These are phyloP conservation scores for Cunninghamia lanceolata DNA, from an alignment of 75 land plant genomes.

Conservation along the genomic window DNA sequence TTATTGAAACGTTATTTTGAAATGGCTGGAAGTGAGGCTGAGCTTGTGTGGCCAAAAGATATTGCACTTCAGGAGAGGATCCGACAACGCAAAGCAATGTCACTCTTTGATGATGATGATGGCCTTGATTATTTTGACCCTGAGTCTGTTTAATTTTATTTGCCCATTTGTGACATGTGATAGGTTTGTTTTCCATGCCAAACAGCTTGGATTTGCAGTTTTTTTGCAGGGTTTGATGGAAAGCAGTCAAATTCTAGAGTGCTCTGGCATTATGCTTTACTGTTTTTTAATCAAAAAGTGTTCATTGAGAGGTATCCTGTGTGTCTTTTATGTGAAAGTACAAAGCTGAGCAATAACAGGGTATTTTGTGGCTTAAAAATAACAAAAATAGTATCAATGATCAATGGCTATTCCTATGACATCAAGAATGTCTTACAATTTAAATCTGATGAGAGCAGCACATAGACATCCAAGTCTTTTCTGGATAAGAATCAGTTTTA, in stretches of 20 bases:
- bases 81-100: neutral
- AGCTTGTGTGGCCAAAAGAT: constrained; percentile 58
- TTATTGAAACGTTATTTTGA: constrained; percentile 60
- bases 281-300: neutral
- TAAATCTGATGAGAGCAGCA: neutral
- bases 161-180: no score
- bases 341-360: neutral
- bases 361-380: neutral
- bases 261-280: neutral
- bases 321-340: neutral
- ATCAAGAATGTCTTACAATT: neutral
- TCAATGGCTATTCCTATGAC: no score
- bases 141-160: neutral
- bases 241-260: neutral
- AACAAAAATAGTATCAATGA: neutral
- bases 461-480: neutral
- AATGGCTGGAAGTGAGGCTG: constrained; percentile 38
- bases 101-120: neutral
- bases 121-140: neutral
- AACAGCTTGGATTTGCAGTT: neutral
- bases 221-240: neutral
- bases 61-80: constrained; percentile 44
- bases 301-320: neutral
- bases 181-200: neutral
- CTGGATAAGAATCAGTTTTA: no score